phyloP scores from a whole-genome alignment of 2,329 filamentous ascomycete species.

The Gnomoniopsis sp. region DNA sequence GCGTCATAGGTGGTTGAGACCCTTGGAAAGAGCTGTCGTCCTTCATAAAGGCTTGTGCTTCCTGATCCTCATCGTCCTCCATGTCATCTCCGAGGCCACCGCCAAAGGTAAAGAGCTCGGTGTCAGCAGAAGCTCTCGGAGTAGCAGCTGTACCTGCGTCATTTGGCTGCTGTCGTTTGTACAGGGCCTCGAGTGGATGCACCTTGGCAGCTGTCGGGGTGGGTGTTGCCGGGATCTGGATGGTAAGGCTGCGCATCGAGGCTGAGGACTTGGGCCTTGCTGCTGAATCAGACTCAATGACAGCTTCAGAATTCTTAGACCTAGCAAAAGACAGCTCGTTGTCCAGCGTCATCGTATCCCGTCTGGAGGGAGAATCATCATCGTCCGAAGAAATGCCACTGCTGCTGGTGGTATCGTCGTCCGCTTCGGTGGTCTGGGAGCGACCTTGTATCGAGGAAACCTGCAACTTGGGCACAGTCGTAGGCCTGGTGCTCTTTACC shows the following conservation, averaged over 20 bases:
- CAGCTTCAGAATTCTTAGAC: neutral
- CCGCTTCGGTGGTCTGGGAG: slow-evolving; percentile 15
- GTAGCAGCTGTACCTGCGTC: slow-evolving; percentile 35
- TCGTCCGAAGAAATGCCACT: slow-evolving; percentile 21
- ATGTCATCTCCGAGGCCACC: slow-evolving; percentile 45
- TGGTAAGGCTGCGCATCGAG: slow-evolving; percentile 48
- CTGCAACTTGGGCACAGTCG: slow-evolving; percentile 23
- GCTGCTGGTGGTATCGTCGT: slow-evolving; percentile 25
- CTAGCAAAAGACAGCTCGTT: neutral
- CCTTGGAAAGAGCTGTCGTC: slow-evolving; percentile 20
- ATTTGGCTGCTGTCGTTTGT: slow-evolving; percentile 64
- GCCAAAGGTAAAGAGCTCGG: slow-evolving; percentile 78
- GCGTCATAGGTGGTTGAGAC: slow-evolving; percentile 66
- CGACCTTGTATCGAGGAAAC: slow-evolving; percentile 11
- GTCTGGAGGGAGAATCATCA: neutral
- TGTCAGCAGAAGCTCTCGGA: slow-evolving; percentile 36
- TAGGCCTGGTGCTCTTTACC: slow-evolving; percentile 36
- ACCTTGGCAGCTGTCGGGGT: slow-evolving; percentile 49
- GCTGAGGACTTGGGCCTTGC: slow-evolving; percentile 47
- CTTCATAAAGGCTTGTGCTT: slow-evolving; percentile 33
- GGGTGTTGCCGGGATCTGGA: slow-evolving; percentile 48
- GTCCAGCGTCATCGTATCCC: neutral
- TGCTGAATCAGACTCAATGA: slow-evolving; percentile 27
- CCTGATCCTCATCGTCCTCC: slow-evolving; percentile 30
- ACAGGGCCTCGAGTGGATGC: slow-evolving; percentile 88